Evolutionary conservation across 2,329 filamentous ascomycete species (phyloP).

Genomic region (Sclerotinia sclerotiorum): DNA sequence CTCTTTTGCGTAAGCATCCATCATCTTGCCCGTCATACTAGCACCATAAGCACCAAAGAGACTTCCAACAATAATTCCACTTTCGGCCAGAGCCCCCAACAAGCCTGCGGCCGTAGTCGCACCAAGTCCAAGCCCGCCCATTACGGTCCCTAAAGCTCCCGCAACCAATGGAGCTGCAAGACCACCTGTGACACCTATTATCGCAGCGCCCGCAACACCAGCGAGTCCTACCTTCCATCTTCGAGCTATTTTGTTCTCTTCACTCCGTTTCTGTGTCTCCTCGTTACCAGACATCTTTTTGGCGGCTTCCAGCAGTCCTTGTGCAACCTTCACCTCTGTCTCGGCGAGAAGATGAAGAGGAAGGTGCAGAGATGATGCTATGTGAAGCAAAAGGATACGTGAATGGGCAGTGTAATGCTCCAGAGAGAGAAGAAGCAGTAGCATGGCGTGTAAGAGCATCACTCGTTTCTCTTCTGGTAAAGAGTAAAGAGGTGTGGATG

Average conservation of each 20-base stretch:
- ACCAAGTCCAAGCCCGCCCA: constrained; percentile 74
- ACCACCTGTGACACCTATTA: constrained; percentile 71
- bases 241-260: constrained; percentile 67
- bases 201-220: constrained; percentile 79
- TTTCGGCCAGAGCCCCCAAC: constrained; percentile 77
- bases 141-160: constrained; percentile 46
- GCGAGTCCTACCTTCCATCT: constrained; percentile 92
- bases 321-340: constrained; percentile 74
- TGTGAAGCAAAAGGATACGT: constrained; percentile 66
- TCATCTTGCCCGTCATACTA: constrained; percentile 78
- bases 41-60: constrained; percentile 91
- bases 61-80: constrained; percentile 74
- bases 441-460: constrained; percentile 68
- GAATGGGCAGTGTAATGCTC: constrained; percentile 76
- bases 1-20: constrained; percentile 83
- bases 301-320: constrained; percentile 73
- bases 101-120: constrained; percentile 73
- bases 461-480: constrained; percentile 61
- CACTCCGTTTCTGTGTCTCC: constrained; percentile 70
- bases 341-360: constrained; percentile 62
- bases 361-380: constrained; percentile 71
- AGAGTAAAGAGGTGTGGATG: constrained; percentile 59
- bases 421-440: constrained; percentile 72
- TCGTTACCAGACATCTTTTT: constrained; percentile 66
- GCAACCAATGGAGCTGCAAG: constrained; percentile 68